phyloP scores from a whole-genome alignment of 2,329 filamentous ascomycete genomes.

The Magnaporthiopsis rhizophila region DNA sequence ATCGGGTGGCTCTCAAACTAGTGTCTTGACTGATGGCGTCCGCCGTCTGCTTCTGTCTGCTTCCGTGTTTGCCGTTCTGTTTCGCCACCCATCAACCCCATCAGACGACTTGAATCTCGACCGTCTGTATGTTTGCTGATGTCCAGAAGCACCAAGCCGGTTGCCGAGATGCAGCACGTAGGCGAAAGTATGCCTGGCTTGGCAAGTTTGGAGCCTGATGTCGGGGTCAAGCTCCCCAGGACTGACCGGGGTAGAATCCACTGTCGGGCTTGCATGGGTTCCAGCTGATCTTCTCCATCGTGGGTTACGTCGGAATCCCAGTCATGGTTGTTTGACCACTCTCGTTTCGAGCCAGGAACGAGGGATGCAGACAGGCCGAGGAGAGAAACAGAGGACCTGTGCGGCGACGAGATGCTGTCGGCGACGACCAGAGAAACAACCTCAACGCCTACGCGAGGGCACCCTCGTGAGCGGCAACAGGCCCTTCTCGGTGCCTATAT shows the following conservation, averaged over 20 bases:
- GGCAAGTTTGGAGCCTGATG: not conserved
- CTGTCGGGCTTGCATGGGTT: not conserved
- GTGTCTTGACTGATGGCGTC: not conserved
- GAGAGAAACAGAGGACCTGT: no score
- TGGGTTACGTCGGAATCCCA: not conserved
- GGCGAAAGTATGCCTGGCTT: not conserved
- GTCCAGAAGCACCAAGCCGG: not conserved
- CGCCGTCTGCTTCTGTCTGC: not conserved
- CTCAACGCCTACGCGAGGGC: no score
- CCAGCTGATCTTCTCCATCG: not conserved
- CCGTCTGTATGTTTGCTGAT: not conserved
- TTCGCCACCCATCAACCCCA: not conserved
- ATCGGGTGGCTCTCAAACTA: not conserved
- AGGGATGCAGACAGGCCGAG: no score
- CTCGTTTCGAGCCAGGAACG: not conserved
- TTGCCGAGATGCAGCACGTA: no score
- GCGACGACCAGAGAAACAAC: not conserved
- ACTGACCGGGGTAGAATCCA: not conserved
- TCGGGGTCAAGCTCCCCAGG: not conserved
- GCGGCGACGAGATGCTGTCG: no score
- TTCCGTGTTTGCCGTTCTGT: not conserved
- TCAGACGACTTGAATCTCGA: not conserved
- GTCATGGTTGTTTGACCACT: not conserved
- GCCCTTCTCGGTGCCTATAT: constrained; percentile 2
- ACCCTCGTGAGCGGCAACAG: not conserved